A percentile compares a stretch with the other conserved stretches of the same genome.
These are phyloP conservation scores for Monilinia vaccinii-corymbosi DNA, from an alignment of 2,329 filamentous ascomycete genomes.

Conservation along the genomic window DNA sequence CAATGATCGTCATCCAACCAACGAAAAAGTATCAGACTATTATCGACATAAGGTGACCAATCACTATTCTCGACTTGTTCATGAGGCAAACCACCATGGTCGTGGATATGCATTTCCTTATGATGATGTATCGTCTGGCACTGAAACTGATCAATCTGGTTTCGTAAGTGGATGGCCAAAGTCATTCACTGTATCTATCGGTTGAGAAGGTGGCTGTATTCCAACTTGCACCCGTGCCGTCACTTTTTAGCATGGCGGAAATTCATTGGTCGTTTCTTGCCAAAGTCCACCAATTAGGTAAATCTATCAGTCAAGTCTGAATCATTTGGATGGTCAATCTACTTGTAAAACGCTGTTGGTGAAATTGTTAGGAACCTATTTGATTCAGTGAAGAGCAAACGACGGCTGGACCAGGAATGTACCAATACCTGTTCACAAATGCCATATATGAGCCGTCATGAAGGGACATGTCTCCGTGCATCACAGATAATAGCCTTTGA, in stretches of 20 bases:
- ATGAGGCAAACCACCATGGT: constrained; percentile 49
- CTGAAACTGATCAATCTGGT: constrained; percentile 50
- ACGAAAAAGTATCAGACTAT: constrained; percentile 41
- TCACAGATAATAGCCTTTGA: background rate
- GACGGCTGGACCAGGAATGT: background rate
- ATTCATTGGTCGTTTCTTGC: background rate
- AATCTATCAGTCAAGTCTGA: background rate
- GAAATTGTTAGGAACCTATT: background rate
- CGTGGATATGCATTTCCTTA: constrained; percentile 59
- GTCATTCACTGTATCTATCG: constrained; percentile 4
- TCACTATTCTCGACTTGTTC: constrained; percentile 54
- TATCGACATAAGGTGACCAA: constrained; percentile 50
- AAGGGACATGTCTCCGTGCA: background rate
- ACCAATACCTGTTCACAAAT: too few relatives aligned
- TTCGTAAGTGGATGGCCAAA: constrained; percentile 27
- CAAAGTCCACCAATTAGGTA: background rate
- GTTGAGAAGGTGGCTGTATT: background rate
- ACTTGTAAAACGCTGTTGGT: background rate
- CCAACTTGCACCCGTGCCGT: background rate
- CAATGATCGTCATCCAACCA: constrained; percentile 39
- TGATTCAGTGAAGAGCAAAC: background rate
- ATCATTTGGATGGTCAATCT: background rate
- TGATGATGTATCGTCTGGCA: constrained; percentile 55
- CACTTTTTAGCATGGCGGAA: background rate
- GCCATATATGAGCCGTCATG: background rate